Evolutionary conservation across 495 filamentous ascomycete genomes (phyloP).

Genomic region (Evansstolkia leycettana): DNA sequence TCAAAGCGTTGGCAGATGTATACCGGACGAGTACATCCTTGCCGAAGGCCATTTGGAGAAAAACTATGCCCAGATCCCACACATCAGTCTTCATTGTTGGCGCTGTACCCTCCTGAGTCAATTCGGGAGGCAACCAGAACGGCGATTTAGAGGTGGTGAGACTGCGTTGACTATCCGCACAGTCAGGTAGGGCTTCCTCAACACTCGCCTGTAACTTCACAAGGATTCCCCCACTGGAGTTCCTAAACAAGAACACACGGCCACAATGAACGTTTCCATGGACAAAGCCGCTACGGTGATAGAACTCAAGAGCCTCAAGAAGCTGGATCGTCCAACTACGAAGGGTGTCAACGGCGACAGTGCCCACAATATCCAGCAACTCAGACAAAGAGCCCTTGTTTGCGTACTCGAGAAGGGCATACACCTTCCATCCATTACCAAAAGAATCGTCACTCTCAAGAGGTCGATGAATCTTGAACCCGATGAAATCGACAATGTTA

Average conservation of each 20-base stretch:
- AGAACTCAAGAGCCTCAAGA: constrained; percentile 78
- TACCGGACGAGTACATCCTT: constrained; percentile 62
- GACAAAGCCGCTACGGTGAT: constrained; percentile 69
- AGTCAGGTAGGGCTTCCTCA: constrained; percentile 27
- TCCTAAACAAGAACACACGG: constrained; percentile 56
- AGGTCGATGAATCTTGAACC: constrained; percentile 58
- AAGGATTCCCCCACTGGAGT: constrained; percentile 23
- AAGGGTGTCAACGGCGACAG: constrained; percentile 57
- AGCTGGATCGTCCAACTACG: constrained; percentile 80
- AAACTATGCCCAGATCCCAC: constrained; percentile 84
- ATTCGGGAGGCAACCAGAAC: constrained; percentile 76
- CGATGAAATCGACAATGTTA: constrained; percentile 66
- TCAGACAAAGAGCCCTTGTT: constrained; percentile 76
- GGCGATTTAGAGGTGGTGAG: constrained; percentile 55
- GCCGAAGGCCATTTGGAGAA: constrained; percentile 92
- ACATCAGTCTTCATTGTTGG: constrained; percentile 77
- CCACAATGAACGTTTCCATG: constrained; percentile 68
- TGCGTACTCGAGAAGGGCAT: constrained; percentile 62
- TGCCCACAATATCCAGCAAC: constrained; percentile 62
- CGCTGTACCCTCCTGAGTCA: constrained; percentile 44
- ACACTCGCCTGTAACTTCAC: constrained; percentile 33
- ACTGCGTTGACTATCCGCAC: constrained; percentile 20
- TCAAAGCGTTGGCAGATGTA: constrained; percentile 59
- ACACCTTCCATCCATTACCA: constrained; percentile 58
- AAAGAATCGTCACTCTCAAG: constrained; percentile 12